phyloP scores from a whole-genome alignment of 768 basidiomycete genomes.

The Lactifluus volemus region DNA sequence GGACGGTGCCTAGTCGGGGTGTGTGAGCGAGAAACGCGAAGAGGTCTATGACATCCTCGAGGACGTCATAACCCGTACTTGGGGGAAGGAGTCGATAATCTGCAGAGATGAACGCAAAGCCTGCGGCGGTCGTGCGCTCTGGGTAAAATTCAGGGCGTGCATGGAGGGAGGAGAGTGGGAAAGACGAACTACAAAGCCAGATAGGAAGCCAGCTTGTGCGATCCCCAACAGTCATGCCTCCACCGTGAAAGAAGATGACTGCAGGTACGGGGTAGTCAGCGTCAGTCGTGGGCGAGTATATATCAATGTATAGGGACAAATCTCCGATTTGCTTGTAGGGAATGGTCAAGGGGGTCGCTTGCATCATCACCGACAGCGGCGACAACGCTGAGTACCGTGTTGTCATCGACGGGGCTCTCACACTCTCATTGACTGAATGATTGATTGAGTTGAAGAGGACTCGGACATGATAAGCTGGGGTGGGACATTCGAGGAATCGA shows the following conservation, averaged over 20 bases:
- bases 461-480: background rate
- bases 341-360: constrained; percentile 20
- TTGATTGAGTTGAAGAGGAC: background rate
- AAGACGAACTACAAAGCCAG: constrained; percentile 49
- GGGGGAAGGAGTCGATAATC: constrained; percentile 53
- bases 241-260: constrained; percentile 40
- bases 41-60: constrained; percentile 49
- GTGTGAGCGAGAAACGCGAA: constrained; percentile 37
- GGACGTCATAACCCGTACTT: constrained; percentile 45
- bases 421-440: too few relatives aligned
- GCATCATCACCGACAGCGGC: background rate
- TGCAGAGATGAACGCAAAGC: constrained; percentile 50
- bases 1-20: constrained; percentile 1
- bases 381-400: too few relatives aligned
- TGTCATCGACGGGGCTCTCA: too few relatives aligned
- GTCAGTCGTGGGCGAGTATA: constrained; percentile 32
- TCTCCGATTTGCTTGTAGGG: constrained; percentile 30
- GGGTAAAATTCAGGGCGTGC: background rate
- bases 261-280: constrained; percentile 19
- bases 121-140: constrained; percentile 42
- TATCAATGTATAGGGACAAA: constrained; percentile 26
- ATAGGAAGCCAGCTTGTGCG: constrained; percentile 51
- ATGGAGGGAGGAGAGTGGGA: background rate
- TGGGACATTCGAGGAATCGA: too few relatives aligned
- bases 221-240: constrained; percentile 54